Conservation (phyloP, 148 eudicot species). For the Pouteria glomerata region DNA sequence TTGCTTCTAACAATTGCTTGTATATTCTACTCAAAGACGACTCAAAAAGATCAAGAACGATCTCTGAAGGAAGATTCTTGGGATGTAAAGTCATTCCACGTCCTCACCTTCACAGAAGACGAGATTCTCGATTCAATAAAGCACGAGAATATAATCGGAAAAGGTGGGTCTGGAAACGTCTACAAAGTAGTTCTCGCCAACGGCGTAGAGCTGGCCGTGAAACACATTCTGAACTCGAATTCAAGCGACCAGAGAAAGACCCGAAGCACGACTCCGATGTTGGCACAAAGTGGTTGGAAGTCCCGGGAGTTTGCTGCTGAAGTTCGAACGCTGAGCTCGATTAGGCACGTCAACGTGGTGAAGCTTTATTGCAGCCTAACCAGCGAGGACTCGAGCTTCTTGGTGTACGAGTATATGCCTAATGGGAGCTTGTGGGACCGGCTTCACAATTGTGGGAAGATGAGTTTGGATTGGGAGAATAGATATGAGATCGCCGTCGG, state of each 20-base stretch:
- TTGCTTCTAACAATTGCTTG: constrained; percentile 27
- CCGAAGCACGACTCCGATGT: constrained; percentile 9
- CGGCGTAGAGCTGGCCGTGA: constrained; percentile 21
- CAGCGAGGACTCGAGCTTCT: constrained; percentile 17
- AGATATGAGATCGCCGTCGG: constrained; percentile 18
- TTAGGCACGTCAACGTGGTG: constrained; percentile 16
- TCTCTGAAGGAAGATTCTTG: constrained; percentile 66
- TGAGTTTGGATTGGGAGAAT: constrained; percentile 13
- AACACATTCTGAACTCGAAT: constrained; percentile 19
- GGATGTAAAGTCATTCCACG: constrained; percentile 75
- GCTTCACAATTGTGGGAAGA: constrained; percentile 1
- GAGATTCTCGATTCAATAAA: constrained; percentile 68
- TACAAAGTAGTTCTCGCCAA: constrained; percentile 51
- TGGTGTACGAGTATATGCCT: constrained; percentile 18
- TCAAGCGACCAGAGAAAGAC: background rate
- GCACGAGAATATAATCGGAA: constrained; percentile 70
- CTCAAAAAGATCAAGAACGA: constrained; percentile 23
- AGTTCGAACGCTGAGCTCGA: constrained; percentile 16
- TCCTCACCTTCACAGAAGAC: constrained; percentile 59
- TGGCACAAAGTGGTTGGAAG: background rate
- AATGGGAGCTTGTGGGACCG: constrained; percentile 17
- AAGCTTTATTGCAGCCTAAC: constrained; percentile 15
- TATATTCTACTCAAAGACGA: constrained; percentile 37
- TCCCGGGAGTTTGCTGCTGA: constrained; percentile 10
- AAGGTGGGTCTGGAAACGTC: constrained; percentile 84